These are phyloP conservation scores for Paraphysoderma sedebokerense DNA, from an alignment of 371 early-diverging fungal genomes.

Conservation along the genomic window DNA sequence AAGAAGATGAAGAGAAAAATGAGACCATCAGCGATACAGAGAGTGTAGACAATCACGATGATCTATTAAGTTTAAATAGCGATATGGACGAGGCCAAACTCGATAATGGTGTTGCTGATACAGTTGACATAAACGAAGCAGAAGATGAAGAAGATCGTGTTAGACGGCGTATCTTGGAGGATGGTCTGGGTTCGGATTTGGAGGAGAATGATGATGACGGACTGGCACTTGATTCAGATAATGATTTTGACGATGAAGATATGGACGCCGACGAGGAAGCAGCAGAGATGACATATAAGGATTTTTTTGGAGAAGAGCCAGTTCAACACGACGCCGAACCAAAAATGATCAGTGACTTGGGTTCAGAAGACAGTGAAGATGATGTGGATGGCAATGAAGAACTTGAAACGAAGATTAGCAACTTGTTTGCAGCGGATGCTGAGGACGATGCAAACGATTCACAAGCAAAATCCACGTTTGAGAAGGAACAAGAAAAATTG, in stretches of 20 bases:
- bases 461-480: conserved; percentile 43
- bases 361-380: conserved; percentile 12
- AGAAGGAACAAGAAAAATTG: conserved; percentile 50
- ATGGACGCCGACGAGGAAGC: conserved; percentile 6
- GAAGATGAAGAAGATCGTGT: conserved; percentile 1
- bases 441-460: conserved; percentile 1
- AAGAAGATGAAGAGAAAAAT: conserved; percentile 11
- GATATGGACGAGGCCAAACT: conserved; percentile 8
- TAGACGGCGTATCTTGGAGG: no score
- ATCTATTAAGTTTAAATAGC: conserved; percentile 7
- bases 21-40: conserved; percentile 8
- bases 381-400: conserved; percentile 4
- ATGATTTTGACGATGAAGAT: conserved; percentile 7
- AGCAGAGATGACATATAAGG: not conserved
- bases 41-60: conserved; percentile 6
- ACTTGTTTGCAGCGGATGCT: not conserved
- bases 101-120: conserved; percentile 6
- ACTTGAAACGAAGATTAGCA: not conserved
- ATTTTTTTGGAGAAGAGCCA: conserved; percentile 5
- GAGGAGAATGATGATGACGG: not conserved
- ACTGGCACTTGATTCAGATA: conserved; percentile 7
- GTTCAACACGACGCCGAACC: conserved; percentile 8
- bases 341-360: conserved; percentile 13
- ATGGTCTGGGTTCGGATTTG: no score
- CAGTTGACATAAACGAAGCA: not conserved